These are phyloP conservation scores for Aureobasidium leucospermi DNA, from an alignment of 2,329 filamentous ascomycete species.

Conservation along the genomic window DNA sequence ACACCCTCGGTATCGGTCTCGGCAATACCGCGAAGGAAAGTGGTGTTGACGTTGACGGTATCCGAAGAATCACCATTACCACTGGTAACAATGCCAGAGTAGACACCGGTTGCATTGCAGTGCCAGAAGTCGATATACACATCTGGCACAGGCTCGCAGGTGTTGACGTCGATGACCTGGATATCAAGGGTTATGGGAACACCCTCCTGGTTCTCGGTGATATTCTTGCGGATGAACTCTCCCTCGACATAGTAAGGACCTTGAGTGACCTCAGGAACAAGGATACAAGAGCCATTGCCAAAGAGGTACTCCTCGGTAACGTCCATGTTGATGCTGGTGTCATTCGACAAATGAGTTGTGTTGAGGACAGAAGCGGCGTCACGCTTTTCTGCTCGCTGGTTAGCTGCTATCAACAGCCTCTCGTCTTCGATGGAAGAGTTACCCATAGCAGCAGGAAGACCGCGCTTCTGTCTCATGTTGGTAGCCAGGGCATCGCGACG, in stretches of 20 bases:
- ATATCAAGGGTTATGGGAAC: slow-evolving; percentile 36
- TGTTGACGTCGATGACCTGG: slow-evolving; percentile 37
- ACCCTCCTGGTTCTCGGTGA: slow-evolving; percentile 36
- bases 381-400: background rate
- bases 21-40: slow-evolving; percentile 15
- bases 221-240: slow-evolving; percentile 33
- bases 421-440: background rate
- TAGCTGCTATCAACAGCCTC: background rate
- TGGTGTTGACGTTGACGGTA: slow-evolving; percentile 23
- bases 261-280: slow-evolving; percentile 24
- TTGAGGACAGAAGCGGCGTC: background rate
- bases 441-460: background rate
- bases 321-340: slow-evolving; percentile 2
- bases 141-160: slow-evolving; percentile 32
- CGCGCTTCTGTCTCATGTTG: background rate
- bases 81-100: slow-evolving; percentile 33
- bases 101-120: slow-evolving; percentile 41
- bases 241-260: slow-evolving; percentile 31
- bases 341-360: background rate
- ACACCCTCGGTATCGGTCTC: slow-evolving; percentile 11
- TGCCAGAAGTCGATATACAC: slow-evolving; percentile 41
- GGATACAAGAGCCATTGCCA: slow-evolving; percentile 21
- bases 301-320: slow-evolving; percentile 8
- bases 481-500: background rate
- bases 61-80: slow-evolving; percentile 31